phyloP scores from a whole-genome alignment of 2,329 filamentous ascomycete species.

The Mycocentrospora acerina region DNA sequence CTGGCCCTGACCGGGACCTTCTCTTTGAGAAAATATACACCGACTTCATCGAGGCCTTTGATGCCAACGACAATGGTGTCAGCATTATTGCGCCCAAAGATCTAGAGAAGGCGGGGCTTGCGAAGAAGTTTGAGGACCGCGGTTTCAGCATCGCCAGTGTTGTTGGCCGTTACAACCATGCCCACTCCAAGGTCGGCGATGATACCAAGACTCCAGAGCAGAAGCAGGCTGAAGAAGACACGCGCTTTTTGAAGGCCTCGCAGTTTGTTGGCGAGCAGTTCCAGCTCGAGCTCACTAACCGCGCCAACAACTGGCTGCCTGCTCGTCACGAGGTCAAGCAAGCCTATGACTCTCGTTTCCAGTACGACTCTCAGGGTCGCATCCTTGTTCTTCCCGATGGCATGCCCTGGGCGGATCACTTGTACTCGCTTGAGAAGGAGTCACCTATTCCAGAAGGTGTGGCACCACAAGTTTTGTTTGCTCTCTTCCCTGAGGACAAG shows the following conservation, averaged over 20 bases:
- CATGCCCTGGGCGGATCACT: slow-evolving; percentile 94
- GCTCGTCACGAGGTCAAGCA: slow-evolving; percentile 76
- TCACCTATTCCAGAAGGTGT: slow-evolving; percentile 42
- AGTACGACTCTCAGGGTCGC: slow-evolving; percentile 72
- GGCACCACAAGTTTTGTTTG: slow-evolving; percentile 71
- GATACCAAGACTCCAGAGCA: slow-evolving; percentile 40
- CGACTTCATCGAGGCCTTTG: slow-evolving; percentile 91
- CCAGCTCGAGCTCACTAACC: slow-evolving; percentile 75
- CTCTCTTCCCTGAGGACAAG: slow-evolving; percentile 82
- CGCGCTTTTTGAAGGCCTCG: slow-evolving; percentile 75
- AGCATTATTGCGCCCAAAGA: slow-evolving; percentile 73
- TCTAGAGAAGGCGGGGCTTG: slow-evolving; percentile 68
- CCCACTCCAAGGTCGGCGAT: slow-evolving; percentile 48
- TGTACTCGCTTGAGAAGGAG: slow-evolving; percentile 79
- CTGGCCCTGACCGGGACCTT: slow-evolving; percentile 68
- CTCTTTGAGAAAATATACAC: slow-evolving; percentile 89
- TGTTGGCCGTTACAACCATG: slow-evolving; percentile 83
- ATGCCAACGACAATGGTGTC: slow-evolving; percentile 97
- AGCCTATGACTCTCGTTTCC: slow-evolving; percentile 69
- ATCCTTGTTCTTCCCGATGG: slow-evolving; percentile 77
- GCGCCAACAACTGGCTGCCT: slow-evolving; percentile 77
- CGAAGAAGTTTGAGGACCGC: slow-evolving; percentile 81
- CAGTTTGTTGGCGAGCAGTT: slow-evolving; percentile 88
- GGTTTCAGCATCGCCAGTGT: slow-evolving; percentile 83
- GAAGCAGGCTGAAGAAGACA: slow-evolving; percentile 74